Conservation (phyloP, 306 rosid species). For the Abrus pulchellus region DNA sequence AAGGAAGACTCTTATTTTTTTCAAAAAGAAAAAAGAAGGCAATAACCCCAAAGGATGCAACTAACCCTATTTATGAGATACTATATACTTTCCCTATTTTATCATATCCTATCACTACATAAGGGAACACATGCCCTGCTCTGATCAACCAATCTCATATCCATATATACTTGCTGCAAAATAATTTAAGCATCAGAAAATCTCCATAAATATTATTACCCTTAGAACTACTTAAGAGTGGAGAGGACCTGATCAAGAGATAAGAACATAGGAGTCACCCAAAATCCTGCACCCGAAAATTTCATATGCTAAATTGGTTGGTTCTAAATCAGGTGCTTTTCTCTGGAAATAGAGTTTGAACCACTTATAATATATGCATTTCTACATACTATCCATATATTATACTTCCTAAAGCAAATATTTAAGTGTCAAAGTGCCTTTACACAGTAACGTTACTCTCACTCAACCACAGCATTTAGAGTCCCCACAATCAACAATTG, state of each 20-base stretch:
- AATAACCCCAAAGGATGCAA: not conserved
- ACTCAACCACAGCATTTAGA: slow-evolving; percentile 20
- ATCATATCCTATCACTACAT: not conserved
- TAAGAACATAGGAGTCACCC: not conserved
- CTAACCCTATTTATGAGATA: not conserved
- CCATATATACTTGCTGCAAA: not conserved
- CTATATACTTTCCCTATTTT: slow-evolving; percentile 15
- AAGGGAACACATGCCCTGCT: not conserved
- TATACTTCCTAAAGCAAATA: slow-evolving; percentile 12
- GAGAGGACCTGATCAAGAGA: not conserved
- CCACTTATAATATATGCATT: slow-evolving; percentile 4
- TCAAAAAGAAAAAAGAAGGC: too few species aligned
- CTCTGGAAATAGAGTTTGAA: not conserved
- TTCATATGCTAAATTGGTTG: not conserved
- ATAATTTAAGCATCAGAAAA: not conserved
- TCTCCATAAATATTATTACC: not conserved
- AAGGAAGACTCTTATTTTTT: too few species aligned
- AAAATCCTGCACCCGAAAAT: not conserved
- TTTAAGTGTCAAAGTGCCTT: not conserved
- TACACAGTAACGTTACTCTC: not conserved
- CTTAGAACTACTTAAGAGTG: not conserved
- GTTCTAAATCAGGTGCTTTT: not conserved
- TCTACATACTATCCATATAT: slow-evolving; percentile 6
- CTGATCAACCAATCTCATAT: too few species aligned
- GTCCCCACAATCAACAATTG: slow-evolving; percentile 3